These are phyloP conservation scores for Lathyrus aphaca DNA, from an alignment of 306 rosid genomes.

Conservation along the genomic window DNA sequence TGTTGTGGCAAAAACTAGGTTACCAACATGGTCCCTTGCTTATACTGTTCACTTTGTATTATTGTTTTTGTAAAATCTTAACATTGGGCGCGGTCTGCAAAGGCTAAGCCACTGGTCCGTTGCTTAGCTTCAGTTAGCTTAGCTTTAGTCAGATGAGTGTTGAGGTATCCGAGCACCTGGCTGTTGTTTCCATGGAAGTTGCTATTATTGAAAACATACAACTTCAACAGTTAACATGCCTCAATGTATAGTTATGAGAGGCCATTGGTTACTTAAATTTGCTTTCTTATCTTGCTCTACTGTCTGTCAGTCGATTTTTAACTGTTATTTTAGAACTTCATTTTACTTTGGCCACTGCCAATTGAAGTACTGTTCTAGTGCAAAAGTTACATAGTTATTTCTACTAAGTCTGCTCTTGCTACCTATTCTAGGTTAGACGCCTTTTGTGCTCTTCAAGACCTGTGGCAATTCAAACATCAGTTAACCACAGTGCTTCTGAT, in stretches of 20 bases:
- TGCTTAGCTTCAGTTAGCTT: too few species aligned
- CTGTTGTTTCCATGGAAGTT: too few species aligned
- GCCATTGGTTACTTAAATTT: slow-evolving; percentile 13
- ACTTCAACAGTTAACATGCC: slow-evolving; percentile 12
- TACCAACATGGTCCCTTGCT: neutral
- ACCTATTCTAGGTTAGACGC: slow-evolving; percentile 76
- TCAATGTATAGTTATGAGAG: slow-evolving; percentile 13
- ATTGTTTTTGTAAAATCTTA: too few species aligned
- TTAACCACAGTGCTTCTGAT: slow-evolving; percentile 85
- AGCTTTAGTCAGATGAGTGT: too few species aligned
- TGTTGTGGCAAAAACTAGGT: neutral
- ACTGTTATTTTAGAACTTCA: slow-evolving; percentile 10
- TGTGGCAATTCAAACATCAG: slow-evolving; percentile 91
- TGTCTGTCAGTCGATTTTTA: slow-evolving; percentile 5
- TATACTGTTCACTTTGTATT: too few species aligned
- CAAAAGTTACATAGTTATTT: slow-evolving; percentile 13
- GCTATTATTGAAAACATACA: neutral
- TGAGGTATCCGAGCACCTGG: too few species aligned
- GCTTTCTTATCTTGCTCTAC: slow-evolving; percentile 30
- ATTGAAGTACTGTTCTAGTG: slow-evolving; percentile 29
- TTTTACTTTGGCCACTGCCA: slow-evolving; percentile 29
- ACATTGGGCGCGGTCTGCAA: too few species aligned
- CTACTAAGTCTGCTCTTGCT: slow-evolving; percentile 35
- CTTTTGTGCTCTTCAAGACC: slow-evolving; percentile 96
- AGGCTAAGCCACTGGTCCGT: too few species aligned